Evolutionary conservation across 352 stramenopile species (phyloP).

Genomic region (Phytophthora ohioensis): DNA sequence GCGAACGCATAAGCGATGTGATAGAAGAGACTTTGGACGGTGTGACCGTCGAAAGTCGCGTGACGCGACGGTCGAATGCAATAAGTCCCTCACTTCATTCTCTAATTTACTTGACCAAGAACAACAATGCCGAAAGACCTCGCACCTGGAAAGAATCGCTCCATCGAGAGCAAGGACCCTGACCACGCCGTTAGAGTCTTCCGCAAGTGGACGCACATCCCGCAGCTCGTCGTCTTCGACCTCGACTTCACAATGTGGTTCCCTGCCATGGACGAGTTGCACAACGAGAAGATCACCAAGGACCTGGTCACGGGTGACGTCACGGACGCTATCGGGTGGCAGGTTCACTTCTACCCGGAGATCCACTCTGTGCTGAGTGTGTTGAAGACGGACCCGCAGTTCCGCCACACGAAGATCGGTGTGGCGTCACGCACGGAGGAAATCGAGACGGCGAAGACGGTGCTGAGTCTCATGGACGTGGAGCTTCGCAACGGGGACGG

Average conservation of each 20-base stretch:
- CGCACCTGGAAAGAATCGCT: constrained; percentile 28
- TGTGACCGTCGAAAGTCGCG: background rate
- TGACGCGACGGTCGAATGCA: background rate
- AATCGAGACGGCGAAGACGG: constrained; percentile 76
- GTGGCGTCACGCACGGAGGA: constrained; percentile 81
- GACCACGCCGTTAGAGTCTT: constrained; percentile 18
- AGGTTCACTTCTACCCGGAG: constrained; percentile 83
- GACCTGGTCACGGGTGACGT: constrained; percentile 61
- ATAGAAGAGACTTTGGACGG: background rate
- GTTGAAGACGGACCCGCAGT: constrained; percentile 72
- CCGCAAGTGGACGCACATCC: constrained; percentile 61
- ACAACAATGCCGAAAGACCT: constrained; percentile 22
- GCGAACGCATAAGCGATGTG: background rate
- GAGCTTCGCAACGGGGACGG: constrained; percentile 14
- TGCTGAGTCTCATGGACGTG: constrained; percentile 63
- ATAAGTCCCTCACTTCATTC: background rate
- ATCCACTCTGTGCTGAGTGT: constrained; percentile 78
- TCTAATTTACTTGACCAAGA: background rate
- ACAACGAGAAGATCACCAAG: constrained; percentile 73
- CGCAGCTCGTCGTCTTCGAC: constrained; percentile 47
- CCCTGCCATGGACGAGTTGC: constrained; percentile 87
- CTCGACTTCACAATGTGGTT: constrained; percentile 78
- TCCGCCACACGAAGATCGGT: constrained; percentile 53
- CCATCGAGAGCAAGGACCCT: constrained; percentile 22
- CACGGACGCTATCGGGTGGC: constrained; percentile 64